Evolutionary conservation across 306 rosid genomes (phyloP).

Genomic region (Purshia tridentata): DNA sequence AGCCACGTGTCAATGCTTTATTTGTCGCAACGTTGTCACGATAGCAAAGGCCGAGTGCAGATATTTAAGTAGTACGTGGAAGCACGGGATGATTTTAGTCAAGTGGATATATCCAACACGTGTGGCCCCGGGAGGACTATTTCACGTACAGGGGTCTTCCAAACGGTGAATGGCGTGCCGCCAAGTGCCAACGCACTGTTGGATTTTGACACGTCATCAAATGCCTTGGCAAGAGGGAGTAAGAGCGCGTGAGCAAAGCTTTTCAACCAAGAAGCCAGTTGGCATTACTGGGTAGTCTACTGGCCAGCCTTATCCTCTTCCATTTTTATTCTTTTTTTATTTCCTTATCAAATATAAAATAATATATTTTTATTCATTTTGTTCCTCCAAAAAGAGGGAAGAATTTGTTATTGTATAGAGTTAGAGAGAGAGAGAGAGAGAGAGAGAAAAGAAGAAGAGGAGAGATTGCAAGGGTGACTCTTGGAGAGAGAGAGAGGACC

Average conservation of each 20-base stretch:
- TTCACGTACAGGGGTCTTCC: not conserved
- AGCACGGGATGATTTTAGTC: not conserved
- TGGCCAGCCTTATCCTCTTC: constrained; percentile 59
- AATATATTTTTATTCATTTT: constrained; percentile 4
- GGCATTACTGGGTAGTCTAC: constrained; percentile 45
- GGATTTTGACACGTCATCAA: not conserved
- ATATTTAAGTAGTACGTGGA: not conserved
- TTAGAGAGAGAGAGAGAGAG: constrained; percentile 17
- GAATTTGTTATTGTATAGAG: constrained; percentile 27
- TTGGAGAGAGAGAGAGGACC: constrained; percentile 14
- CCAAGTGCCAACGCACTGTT: constrained; percentile 5
- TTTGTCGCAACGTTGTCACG: not conserved
- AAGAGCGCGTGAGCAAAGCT: constrained; percentile 35
- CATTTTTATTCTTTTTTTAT: constrained; percentile 1
- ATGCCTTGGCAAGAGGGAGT: not conserved
- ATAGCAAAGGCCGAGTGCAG: not conserved
- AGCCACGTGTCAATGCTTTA: not conserved
- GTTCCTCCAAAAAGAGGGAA: constrained; percentile 31
- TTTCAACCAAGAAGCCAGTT: constrained; percentile 33
- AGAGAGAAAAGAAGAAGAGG: constrained; percentile 8
- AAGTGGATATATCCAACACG: constrained; percentile 7
- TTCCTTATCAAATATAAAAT: not conserved
- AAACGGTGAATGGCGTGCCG: not conserved
- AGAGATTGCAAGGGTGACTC: constrained; percentile 37
- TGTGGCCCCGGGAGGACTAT: not conserved